Percentiles rank a stretch among this genome's conserved stretches.
phyloP scores from a whole-genome alignment of 2,329 filamentous ascomycete genomes.

The Pseudogymnoascus sp. region DNA sequence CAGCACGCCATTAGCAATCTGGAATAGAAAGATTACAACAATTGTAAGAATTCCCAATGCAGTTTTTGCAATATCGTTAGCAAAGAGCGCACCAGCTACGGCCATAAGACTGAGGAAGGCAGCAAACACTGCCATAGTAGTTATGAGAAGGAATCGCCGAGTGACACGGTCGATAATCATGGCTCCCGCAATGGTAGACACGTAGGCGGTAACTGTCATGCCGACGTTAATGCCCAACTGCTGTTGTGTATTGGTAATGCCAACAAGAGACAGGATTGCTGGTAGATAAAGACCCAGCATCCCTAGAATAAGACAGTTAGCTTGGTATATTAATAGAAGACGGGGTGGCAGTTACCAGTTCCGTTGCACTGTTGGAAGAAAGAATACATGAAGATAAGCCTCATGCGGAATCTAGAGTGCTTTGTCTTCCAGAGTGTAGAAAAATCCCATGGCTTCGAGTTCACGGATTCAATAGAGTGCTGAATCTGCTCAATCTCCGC shows the following conservation, averaged over 20 bases:
- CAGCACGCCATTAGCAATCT: too few species aligned
- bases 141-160: background rate
- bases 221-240: slow-evolving; percentile 6
- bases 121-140: too few species aligned
- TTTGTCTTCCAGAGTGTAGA: slow-evolving; percentile 9
- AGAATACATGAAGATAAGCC: background rate
- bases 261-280: background rate
- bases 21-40: too few species aligned
- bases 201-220: background rate
- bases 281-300: slow-evolving; percentile 6
- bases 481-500: slow-evolving; percentile 8
- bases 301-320: too few species aligned
- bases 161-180: background rate
- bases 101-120: too few species aligned
- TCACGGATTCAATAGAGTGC: background rate
- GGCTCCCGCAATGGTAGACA: background rate
- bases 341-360: background rate
- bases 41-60: too few species aligned
- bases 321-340: too few species aligned
- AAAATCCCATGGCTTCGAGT: slow-evolving; percentile 3
- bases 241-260: background rate
- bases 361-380: slow-evolving; percentile 1
- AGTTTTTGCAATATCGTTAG: too few species aligned
- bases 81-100: too few species aligned
- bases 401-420: background rate